Evolutionary conservation across 805 yeast genomes (phyloP).

Genomic region (Yarrowia sp.): DNA sequence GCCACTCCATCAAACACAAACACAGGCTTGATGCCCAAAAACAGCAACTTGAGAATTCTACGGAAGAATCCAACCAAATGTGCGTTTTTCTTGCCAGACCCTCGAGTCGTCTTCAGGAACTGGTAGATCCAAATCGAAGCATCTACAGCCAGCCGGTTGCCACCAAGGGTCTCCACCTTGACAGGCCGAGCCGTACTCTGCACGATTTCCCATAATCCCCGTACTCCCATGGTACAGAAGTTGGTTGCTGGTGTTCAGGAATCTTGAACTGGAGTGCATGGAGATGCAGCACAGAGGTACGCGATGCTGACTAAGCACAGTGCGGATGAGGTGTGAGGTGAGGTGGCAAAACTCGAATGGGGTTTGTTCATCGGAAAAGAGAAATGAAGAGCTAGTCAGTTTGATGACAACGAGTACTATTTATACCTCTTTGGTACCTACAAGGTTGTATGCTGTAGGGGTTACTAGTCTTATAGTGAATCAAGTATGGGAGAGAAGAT

Average conservation of each 20-base stretch:
- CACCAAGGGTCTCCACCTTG: constrained; percentile 79
- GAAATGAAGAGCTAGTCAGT: too few relatives aligned
- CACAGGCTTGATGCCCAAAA: constrained; percentile 85
- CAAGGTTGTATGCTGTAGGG: too few relatives aligned
- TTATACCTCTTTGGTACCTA: too few relatives aligned
- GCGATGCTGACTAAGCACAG: too few relatives aligned
- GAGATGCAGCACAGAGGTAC: background rate
- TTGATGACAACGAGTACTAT: too few relatives aligned
- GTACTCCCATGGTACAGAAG: constrained; percentile 80
- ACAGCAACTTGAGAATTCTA: constrained; percentile 87
- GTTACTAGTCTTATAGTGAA: too few relatives aligned
- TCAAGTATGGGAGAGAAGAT: too few relatives aligned
- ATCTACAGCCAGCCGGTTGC: constrained; percentile 87
- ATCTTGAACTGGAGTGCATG: background rate
- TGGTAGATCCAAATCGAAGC: constrained; percentile 99
- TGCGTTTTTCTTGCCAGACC: constrained; percentile 75
- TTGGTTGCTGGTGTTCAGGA: background rate
- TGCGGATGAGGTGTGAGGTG: too few relatives aligned
- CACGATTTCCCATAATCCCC: constrained; percentile 88
- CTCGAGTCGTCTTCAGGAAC: constrained; percentile 89
- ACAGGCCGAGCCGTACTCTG: constrained; percentile 93
- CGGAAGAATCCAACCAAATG: constrained; percentile 96
- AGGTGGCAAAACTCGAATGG: too few relatives aligned
- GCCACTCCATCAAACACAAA: constrained; percentile 98
- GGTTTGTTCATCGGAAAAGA: too few relatives aligned